These are phyloP conservation scores for Russula griseocarnosa DNA, from an alignment of 768 basidiomycete genomes.

Conservation along the genomic window DNA sequence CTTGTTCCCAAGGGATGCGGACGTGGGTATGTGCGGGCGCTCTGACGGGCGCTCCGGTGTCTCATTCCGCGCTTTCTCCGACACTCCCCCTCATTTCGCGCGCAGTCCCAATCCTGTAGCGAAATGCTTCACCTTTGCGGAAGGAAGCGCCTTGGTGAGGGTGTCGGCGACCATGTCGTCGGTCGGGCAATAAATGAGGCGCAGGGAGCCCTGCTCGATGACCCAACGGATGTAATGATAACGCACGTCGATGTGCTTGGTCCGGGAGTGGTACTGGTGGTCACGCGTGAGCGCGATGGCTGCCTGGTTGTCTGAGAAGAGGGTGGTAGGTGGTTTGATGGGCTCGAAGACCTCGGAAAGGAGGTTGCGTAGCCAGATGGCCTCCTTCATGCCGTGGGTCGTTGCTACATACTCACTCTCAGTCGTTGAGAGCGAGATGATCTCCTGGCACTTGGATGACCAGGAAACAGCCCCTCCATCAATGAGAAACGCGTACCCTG, in stretches of 20 bases:
- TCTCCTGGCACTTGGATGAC: conserved; percentile 39
- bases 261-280: not conserved
- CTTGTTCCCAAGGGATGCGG: no score
- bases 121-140: not conserved
- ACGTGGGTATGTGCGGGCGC: no score
- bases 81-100: not conserved
- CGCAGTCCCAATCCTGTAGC: not conserved
- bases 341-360: not conserved
- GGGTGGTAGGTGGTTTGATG: no score
- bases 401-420: conserved; percentile 46
- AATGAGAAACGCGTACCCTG: conserved; percentile 5
- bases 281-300: not conserved
- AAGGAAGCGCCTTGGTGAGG: not conserved
- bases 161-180: conserved; percentile 12
- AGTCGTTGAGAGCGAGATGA: conserved; percentile 33
- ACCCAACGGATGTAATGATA: not conserved
- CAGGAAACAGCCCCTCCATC: conserved; percentile 35
- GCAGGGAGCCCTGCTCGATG: not conserved
- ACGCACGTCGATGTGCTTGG: not conserved
- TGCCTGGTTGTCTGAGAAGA: not conserved
- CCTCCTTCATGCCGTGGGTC: not conserved
- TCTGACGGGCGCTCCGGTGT: no score
- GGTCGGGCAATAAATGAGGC: conserved; percentile 3
- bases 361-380: not conserved
- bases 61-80: no score